A percentile compares a stretch with the other conserved stretches of the same genome.
phyloP scores from a whole-genome alignment of 352 stramenopile genomes.

The Phytophthora rubi region DNA sequence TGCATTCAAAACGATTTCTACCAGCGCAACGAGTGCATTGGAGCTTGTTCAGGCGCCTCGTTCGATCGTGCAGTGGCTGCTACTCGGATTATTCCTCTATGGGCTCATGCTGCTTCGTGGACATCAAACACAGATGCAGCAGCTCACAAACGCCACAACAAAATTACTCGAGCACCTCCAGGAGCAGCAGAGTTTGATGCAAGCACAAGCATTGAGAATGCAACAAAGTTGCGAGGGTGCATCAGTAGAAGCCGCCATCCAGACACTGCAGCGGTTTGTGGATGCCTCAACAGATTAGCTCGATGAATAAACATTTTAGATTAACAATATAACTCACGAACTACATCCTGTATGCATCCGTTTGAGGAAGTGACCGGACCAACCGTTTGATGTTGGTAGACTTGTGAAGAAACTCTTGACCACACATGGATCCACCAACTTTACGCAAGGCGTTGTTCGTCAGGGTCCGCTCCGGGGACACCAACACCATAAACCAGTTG shows the following conservation, averaged over 20 bases:
- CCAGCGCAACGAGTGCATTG: not conserved
- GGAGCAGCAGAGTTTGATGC: conserved; percentile 31
- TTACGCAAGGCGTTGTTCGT: too few species aligned
- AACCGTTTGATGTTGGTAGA: too few species aligned
- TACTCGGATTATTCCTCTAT: conserved; percentile 46
- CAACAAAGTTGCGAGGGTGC: conserved; percentile 36
- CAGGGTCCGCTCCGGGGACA: not conserved
- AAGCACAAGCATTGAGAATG: conserved; percentile 18
- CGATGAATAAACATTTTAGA: too few species aligned
- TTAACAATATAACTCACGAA: too few species aligned
- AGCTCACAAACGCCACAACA: conserved; percentile 44
- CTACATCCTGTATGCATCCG: too few species aligned
- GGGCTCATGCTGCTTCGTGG: conserved; percentile 44
- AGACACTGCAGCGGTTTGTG: conserved; percentile 38
- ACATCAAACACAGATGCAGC: conserved; percentile 55
- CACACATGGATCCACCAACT: too few species aligned
- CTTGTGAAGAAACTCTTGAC: too few species aligned
- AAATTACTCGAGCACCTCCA: conserved; percentile 46
- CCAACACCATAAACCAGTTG: not conserved
- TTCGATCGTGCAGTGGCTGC: conserved; percentile 37
- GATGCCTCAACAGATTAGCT: conserved; percentile 31
- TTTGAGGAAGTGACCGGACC: too few species aligned
- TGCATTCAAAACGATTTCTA: not conserved
- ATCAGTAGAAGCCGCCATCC: conserved; percentile 30
- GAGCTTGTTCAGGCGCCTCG: conserved; percentile 6